Evolutionary conservation across 495 filamentous ascomycete species (phyloP).

Genomic region (Cryomyces minteri): DNA sequence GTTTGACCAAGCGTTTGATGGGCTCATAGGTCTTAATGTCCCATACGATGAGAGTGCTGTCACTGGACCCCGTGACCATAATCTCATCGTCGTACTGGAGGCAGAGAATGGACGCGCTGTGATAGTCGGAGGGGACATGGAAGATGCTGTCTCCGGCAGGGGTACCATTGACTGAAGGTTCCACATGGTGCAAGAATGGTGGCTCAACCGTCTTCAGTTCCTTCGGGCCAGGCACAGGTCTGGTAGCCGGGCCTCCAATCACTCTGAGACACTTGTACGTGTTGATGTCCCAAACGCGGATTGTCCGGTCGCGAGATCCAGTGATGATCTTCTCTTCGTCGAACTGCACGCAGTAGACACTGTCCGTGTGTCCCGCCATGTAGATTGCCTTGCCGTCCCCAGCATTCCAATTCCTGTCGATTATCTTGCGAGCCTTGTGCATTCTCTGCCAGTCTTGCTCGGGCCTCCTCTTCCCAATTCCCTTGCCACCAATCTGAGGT

Average conservation of each 20-base stretch:
- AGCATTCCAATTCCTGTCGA: slow-evolving; percentile 62
- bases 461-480: slow-evolving; percentile 28
- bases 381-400: slow-evolving; percentile 68
- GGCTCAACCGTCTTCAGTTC: slow-evolving; percentile 6
- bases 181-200: slow-evolving; percentile 6
- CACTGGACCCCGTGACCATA: slow-evolving; percentile 86
- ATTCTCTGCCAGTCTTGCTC: slow-evolving; percentile 73
- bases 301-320: slow-evolving; percentile 84
- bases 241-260: slow-evolving; percentile 36
- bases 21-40: slow-evolving; percentile 61
- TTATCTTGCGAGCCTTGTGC: slow-evolving; percentile 51
- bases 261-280: slow-evolving; percentile 66
- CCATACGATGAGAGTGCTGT: slow-evolving; percentile 84
- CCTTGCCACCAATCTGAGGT: slow-evolving; percentile 18
- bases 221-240: slow-evolving; percentile 8
- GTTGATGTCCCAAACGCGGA: slow-evolving; percentile 86
- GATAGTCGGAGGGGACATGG: slow-evolving; percentile 27
- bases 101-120: slow-evolving; percentile 83
- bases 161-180: slow-evolving; percentile 29
- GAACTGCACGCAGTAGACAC: slow-evolving; percentile 94
- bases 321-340: slow-evolving; percentile 97
- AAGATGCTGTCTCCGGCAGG: slow-evolving; percentile 21
- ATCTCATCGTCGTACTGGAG: slow-evolving; percentile 85
- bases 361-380: slow-evolving; percentile 80
- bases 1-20: slow-evolving; percentile 51